Percentiles rank a stretch among this genome's conserved stretches.
Conservation (phyloP, 441 rosid species). For the Sinapis alba region DNA sequence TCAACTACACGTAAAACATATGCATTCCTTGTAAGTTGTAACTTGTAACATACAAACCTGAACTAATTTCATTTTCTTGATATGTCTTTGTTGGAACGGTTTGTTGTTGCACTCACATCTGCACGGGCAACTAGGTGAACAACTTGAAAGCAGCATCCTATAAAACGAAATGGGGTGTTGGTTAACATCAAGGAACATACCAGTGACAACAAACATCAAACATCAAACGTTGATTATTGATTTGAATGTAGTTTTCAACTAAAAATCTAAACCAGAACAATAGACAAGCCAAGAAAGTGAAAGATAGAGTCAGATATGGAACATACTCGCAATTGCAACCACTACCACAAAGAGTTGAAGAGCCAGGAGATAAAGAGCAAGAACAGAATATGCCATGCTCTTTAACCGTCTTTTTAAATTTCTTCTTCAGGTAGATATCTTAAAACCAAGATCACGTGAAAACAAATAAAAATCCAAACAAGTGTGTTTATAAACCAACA, state of each 20-base stretch:
- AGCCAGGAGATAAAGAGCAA: conserved; percentile 55
- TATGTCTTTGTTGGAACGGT: conserved; percentile 81
- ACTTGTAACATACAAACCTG: conserved; percentile 49
- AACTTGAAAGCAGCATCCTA: conserved; percentile 87
- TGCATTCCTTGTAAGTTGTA: not conserved
- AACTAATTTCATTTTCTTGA: conserved; percentile 86
- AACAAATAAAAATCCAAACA: conserved; percentile 19
- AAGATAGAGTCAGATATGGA: not conserved
- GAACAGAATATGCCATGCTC: conserved; percentile 98
- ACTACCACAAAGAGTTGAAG: conserved; percentile 67
- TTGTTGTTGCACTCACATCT: conserved; percentile 72
- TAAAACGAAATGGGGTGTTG: not conserved
- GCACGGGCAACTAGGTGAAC: conserved; percentile 90
- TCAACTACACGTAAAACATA: conserved; percentile 23
- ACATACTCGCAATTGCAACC: conserved; percentile 92
- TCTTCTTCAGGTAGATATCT: conserved; percentile 83
- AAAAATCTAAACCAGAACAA: not conserved
- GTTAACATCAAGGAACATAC: not conserved
- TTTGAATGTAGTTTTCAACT: not conserved
- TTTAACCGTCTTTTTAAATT: conserved; percentile 67
- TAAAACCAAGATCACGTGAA: conserved; percentile 36
- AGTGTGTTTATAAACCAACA: not conserved
- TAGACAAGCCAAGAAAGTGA: not conserved
- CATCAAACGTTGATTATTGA: not conserved
- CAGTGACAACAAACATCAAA: not conserved